Base-by-base conservation (phyloP, 2,329 filamentous ascomycete species). In the Ascochyta clinopodiicola region DNA sequence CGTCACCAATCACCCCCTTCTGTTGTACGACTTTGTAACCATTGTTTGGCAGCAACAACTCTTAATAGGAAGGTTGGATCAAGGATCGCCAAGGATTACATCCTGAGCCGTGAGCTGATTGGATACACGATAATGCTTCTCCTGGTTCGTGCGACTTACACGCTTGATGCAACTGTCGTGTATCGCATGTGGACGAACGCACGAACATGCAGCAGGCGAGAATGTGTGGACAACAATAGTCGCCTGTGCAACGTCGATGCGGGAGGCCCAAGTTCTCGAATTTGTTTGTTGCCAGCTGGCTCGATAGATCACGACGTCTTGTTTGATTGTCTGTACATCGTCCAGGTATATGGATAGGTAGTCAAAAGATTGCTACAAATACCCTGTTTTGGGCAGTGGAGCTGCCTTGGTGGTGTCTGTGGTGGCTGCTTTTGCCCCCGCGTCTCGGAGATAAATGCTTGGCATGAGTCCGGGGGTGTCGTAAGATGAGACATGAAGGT, bases 21-120 rank as follows among this genome's bases (percentile, higher is more conserved):
- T 21, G 25, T 19, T 45, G 52, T 46, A 37, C 43, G 46, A 51
- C 52, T 46, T 45, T 22, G 37, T 38, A 36, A 32, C 22, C 19
- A 27, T 4, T 32, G 37, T 37, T 45, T 40, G 35, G 31, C 40
- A 44, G 35, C 31, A 19, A 37, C 25, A 19, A 27, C 6, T 38
- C 13, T 4, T 43, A 31, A 19, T 19, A 43, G n/a, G 9, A 27
- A 13, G 32, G 32, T 43, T 36, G 56, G 25, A 42, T 42, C 34
- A 38, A 15, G 31, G 21, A 31, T 34, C 39, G 42, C 24, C 10
- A 42, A 40, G 24, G 22, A 21, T 40, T 29, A 19, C 15, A 39
- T 39, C 29, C 29, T 44, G 34, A 17, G 12, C 27, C 21, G 21
- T 22, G 40, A 19, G 9, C 38, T 38, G 15, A 46, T 42, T 50